Base-by-base conservation (phyloP, 768 basidiomycete species). In the Trametes sanguinea region DNA sequence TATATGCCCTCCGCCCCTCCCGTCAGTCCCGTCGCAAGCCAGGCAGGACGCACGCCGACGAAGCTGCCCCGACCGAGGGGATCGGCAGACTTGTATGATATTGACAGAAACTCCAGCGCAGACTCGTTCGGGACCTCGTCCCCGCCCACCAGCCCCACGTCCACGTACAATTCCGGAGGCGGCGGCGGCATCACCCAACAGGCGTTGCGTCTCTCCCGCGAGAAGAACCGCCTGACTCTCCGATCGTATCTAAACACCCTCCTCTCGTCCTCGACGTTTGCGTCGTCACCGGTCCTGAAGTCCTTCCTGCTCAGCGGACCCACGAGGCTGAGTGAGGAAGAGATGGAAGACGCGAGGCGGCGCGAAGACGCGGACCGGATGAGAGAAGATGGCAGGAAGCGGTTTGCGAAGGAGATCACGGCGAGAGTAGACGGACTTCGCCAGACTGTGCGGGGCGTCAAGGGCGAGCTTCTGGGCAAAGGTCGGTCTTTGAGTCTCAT, bases 171-270 rank as follows among this genome's bases (percentile, higher is more conserved):
- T 9, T 35, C 63, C 4, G 39, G 51, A 4, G 50, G 17, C 16
- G 55, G 61, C 32, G 62, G 68, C 35, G 68, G 63, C 2, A 54
- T 62, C 22, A 22, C 60, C 2, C 45, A 65, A 13, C 66, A 68
- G 4, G 68, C 71, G 13, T 51, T 68, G 32, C 85, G 86, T 37
- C 80, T 96, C 22, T 80, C 93, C 1, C 81, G 97, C 29, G 97
- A 99, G 74, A 96, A 95, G 82, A 99, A 99, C 69, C 81, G 97
- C 13, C 79, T 99, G 4, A 98, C 97, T 0, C 84, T 99, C 16
- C 86, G 97, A 17, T 88, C 94, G 0, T 98, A 98, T 75, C 82
- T 99, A n/a, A 90, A 92, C 65, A 74, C 85, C 1, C 78, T 99
- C 32, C 80, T 98, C 57, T 74, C 84, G 27, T 85, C 85, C 1